A percentile compares a stretch with the other conserved stretches of the same genome.
Evolutionary conservation across 495 filamentous ascomycete species (phyloP).

Genomic region (Penicillium parvum): DNA sequence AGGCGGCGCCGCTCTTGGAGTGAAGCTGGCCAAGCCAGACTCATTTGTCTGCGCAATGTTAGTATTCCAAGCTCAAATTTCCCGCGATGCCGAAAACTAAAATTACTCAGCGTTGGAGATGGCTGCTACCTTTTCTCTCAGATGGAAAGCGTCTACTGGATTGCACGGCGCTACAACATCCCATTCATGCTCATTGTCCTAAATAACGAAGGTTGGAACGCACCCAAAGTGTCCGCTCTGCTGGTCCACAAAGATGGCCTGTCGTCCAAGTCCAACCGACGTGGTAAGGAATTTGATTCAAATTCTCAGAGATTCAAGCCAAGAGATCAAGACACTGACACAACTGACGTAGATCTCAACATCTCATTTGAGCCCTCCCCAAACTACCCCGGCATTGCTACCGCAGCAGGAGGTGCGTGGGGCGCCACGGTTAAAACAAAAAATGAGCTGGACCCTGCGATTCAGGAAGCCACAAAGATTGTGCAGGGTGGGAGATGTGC

Average conservation of each 20-base stretch:
- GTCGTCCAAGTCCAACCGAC: constrained; percentile 18
- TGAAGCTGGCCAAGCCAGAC: constrained; percentile 62
- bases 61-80: too few relatives aligned
- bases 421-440: constrained; percentile 12
- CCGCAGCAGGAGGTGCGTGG: constrained; percentile 53
- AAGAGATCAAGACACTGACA: constrained; percentile 2
- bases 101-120: constrained; percentile 73
- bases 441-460: constrained; percentile 9
- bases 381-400: constrained; percentile 81
- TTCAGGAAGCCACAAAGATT: constrained; percentile 9
- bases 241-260: constrained; percentile 69
- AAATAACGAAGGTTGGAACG: constrained; percentile 83
- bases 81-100: too few relatives aligned
- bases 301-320: too few relatives aligned
- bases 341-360: constrained; percentile 54
- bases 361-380: constrained; percentile 76
- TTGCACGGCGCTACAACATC: constrained; percentile 75
- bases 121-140: constrained; percentile 82
- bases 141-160: constrained; percentile 87
- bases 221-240: constrained; percentile 62
- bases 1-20: constrained; percentile 74
- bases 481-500: constrained; percentile 16
- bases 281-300: too few relatives aligned
- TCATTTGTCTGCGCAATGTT: constrained; percentile 23
- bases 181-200: constrained; percentile 84